Conservation (phyloP, 495 filamentous ascomycete genomes). For the Penicillium riverlandense region DNA sequence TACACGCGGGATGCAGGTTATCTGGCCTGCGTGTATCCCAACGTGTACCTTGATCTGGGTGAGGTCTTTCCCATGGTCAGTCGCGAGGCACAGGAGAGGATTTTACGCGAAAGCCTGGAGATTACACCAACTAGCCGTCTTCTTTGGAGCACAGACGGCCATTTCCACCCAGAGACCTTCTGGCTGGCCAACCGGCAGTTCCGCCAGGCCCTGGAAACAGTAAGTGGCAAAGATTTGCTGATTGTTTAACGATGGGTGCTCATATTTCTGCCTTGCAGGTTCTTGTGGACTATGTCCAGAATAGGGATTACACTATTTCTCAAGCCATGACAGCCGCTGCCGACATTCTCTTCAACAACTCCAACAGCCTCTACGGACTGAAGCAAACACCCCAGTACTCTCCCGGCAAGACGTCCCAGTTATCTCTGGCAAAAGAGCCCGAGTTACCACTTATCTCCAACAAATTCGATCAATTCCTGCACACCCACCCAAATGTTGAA, state of each 20-base stretch:
- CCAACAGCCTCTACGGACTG: slow-evolving; percentile 59
- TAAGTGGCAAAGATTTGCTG: slow-evolving; percentile 13
- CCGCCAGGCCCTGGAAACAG: slow-evolving; percentile 62
- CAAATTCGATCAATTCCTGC: slow-evolving; percentile 18
- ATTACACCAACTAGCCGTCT: slow-evolving; percentile 70
- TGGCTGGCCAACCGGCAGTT: slow-evolving; percentile 73
- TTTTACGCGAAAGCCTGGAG: slow-evolving; percentile 70
- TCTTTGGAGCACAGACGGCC: slow-evolving; percentile 80
- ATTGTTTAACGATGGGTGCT: not conserved
- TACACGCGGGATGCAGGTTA: slow-evolving; percentile 80
- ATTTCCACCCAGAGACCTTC: slow-evolving; percentile 79
- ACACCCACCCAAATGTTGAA: slow-evolving; percentile 28
- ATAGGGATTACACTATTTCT: slow-evolving; percentile 44
- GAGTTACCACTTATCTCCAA: not conserved
- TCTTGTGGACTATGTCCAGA: slow-evolving; percentile 52
- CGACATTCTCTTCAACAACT: slow-evolving; percentile 63
- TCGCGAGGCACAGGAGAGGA: slow-evolving; percentile 66
- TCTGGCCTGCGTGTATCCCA: slow-evolving; percentile 69
- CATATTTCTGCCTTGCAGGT: slow-evolving; percentile 31
- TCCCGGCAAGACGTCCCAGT: not conserved
- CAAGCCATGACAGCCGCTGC: slow-evolving; percentile 55
- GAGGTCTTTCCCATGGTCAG: slow-evolving; percentile 82
- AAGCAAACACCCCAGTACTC: slow-evolving; percentile 11
- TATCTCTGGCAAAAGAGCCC: not conserved
- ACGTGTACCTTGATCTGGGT: slow-evolving; percentile 81